Base-by-base conservation (phyloP, 116 monocot genomes). In the Cymodocea nodosa region DNA sequence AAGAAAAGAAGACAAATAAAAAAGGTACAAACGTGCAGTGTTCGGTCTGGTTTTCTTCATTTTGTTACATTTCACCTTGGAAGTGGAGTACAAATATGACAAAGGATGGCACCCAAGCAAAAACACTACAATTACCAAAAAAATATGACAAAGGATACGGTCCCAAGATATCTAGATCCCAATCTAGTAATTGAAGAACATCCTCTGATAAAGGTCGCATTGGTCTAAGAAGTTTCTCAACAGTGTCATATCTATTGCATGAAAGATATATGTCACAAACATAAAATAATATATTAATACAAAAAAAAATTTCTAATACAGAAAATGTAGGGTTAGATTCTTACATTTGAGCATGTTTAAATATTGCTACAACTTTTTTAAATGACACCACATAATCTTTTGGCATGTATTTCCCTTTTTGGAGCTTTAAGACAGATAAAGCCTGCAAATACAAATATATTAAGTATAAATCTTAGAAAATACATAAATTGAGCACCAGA, bases 321-420 rank as follows among this genome's bases (percentile, higher is more conserved):
- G 30, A 30, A 30, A 30, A 1, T 30, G 30, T 22, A 22, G 2
- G 34, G 30, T 15, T 35, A 23, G 57, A 60, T 19, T 65, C 67
- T 72, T 87, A 92, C 92, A 92, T 70, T 75, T 59, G 64, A 67
- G 88, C 92, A 74, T 92, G 85, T 66, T 81, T 76, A 66, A 92
- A 92, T 48, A 92, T 75, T 63, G 85, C 78, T 65, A 83, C 44
- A 35, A 81, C 75, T 64, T 83, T 89, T 16, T 62, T 14, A 64
- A 88, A 89, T 50, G 77, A 83, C 56, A 64, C 66, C 3, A 61
- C 65, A 60, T 93, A 93, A 71, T 80, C 85, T 66, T 85, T 75
- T 67, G 89, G 89, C 67, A 93, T 73, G 55, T 72, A 59, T 58
- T 85, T 83, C 60, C 16, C 59, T 37, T 80, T 93, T 25, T 85